Evolutionary conservation across 345 rosid species (phyloP).

Genomic region (Sonneratia caseolaris): DNA sequence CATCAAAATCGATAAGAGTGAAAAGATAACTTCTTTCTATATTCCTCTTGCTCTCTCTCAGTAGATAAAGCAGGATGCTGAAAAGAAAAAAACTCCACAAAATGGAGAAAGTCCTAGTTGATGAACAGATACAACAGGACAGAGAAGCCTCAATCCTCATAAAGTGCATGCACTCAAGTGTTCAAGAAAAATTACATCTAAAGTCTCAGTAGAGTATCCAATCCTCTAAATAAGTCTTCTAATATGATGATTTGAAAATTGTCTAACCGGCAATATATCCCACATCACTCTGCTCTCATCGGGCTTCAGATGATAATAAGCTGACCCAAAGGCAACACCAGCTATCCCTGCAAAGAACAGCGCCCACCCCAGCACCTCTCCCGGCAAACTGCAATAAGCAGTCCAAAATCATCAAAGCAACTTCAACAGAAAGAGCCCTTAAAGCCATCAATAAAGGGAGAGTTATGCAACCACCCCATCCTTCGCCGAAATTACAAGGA

Average conservation of each 20-base stretch:
- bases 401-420: conserved; percentile 1
- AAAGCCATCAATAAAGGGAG: background rate
- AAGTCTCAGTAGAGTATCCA: background rate
- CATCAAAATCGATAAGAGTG: background rate
- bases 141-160: background rate
- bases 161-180: background rate
- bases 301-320: conserved; percentile 85
- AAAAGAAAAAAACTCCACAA: background rate
- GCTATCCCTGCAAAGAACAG: conserved; percentile 59
- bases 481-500: background rate
- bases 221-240: background rate
- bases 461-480: too few species aligned
- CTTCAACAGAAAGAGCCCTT: background rate
- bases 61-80: background rate
- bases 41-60: background rate
- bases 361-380: conserved; percentile 78
- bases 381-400: conserved; percentile 43
- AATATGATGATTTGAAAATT: conserved; percentile 8
- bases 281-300: conserved; percentile 53
- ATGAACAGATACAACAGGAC: background rate
- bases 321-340: conserved; percentile 72
- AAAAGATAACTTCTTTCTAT: background rate
- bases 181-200: background rate
- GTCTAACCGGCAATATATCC: conserved; percentile 77
- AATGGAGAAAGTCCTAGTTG: background rate